These are phyloP conservation scores for Loxodes magnus DNA, from an alignment of 73 alveolate species.

Conservation along the genomic window DNA sequence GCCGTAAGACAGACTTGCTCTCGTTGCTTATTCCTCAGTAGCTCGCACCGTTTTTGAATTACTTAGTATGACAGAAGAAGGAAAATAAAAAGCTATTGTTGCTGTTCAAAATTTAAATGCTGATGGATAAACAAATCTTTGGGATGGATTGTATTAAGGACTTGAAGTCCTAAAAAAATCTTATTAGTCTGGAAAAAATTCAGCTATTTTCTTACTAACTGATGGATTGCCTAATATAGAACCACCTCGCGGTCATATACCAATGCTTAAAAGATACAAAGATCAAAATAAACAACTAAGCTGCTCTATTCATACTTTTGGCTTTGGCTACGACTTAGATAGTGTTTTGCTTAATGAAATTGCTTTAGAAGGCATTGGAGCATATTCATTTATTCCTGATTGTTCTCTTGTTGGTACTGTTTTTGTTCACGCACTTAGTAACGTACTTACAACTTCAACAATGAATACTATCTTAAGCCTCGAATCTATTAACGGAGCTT, in stretches of 20 bases:
- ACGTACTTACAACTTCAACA: constrained; percentile 2
- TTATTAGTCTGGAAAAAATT: background rate
- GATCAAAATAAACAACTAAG: constrained; percentile 4
- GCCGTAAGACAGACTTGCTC: constrained; percentile 5
- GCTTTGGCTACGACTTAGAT: constrained; percentile 10
- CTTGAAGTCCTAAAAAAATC: too few species aligned
- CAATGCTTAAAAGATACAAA: constrained; percentile 6
- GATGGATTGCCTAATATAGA: constrained; percentile 8
- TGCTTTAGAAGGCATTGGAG: constrained; percentile 8
- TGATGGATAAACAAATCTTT: background rate
- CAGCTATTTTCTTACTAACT: background rate
- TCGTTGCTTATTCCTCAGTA: background rate
- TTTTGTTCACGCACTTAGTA: constrained; percentile 8
- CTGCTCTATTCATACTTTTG: constrained; percentile 10
- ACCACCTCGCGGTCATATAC: constrained; percentile 15
- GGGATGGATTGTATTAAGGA: too few species aligned
- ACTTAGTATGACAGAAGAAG: constrained; percentile 1
- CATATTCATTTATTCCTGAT: constrained; percentile 9
- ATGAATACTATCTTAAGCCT: background rate
- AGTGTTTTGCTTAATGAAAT: background rate
- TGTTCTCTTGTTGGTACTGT: constrained; percentile 7
- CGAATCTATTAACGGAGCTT: constrained; percentile 9
- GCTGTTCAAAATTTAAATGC: background rate
- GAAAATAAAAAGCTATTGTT: background rate
- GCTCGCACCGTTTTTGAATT: constrained; percentile 3